Evolutionary conservation across 2,329 filamentous ascomycete species (phyloP), one percentile per base, ranked within the genome.

Genomic region (Tothia fuscella): DNA sequence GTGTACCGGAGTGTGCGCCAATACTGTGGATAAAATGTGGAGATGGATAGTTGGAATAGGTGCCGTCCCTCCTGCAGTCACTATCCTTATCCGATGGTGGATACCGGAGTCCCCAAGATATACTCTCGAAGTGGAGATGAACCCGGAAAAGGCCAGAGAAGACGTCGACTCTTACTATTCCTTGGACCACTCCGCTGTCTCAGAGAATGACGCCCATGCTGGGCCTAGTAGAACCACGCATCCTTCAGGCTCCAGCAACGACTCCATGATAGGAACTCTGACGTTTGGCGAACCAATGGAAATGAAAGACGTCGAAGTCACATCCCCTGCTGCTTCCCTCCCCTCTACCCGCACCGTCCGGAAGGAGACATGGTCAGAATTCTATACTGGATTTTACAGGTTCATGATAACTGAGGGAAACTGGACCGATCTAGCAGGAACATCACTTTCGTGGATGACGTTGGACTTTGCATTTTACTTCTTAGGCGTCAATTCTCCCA

Each of bases 61-160:
- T 17, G 56, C 60, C 7, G 43, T 63, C 9, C 60, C 60, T 2
- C 57, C 60, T 2, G 38, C 55, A n/a, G 47, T 63, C 14, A 59
- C 61, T 12, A 50, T 64, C 2, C 49, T 52, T 1, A 62, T 63
- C 42, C 56, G 62, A 3, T 58, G 63, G 37, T 60, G 56, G 7
- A 64, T 65, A 7, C 61, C 61, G 1, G 62, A 65, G 37, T 54
- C 51, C 9, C 59, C 59, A 5, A 52, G 61, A 5, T 65, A 61
- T 41, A 62, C 57, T 2, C 51, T 62, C 6, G 62, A 64, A 37
- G 56, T 65, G 6, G 51, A 60, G 14, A 55, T 60, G 25, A 57
- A 61, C 36, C 50, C 48, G 2, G 49, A 54, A 9, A 49, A 49
- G 3, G 57, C 59, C 3, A 49, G 52, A 17, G 50, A 58, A 42